Percentiles rank a stretch among this genome's conserved stretches.
phyloP scores from a whole-genome alignment of 1,139 yeast genomes.

The Diutina siamensis region DNA sequence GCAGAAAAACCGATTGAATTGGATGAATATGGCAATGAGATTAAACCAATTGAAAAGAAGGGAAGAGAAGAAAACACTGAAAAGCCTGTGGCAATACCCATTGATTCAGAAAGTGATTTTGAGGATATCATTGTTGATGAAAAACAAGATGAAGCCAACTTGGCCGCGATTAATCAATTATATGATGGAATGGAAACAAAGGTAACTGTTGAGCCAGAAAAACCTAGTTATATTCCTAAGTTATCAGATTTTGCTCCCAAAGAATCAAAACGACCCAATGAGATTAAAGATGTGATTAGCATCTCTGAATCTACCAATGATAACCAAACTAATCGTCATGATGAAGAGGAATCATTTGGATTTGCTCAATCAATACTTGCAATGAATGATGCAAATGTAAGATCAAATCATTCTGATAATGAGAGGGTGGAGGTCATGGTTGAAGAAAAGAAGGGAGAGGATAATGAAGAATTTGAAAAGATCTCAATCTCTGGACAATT shows the following conservation, averaged over 20 bases:
- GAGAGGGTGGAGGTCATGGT: not conserved
- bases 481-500: slow-evolving; percentile 15
- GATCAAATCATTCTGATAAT: not conserved
- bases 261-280: not conserved
- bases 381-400: slow-evolving; percentile 6
- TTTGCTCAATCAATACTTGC: slow-evolving; percentile 9
- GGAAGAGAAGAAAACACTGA: not conserved
- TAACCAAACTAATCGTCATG: not conserved
- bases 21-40: slow-evolving; percentile 20
- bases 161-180: slow-evolving; percentile 13
- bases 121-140: not conserved
- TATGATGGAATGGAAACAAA: not conserved
- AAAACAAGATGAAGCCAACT: slow-evolving; percentile 10
- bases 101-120: not conserved
- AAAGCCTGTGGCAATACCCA: not conserved
- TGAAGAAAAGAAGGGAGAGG: too few relatives aligned
- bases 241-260: not conserved
- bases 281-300: too few relatives aligned
- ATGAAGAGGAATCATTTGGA: slow-evolving; percentile 6
- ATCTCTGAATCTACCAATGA: too few relatives aligned
- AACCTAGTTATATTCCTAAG: not conserved
- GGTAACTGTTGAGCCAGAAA: not conserved
- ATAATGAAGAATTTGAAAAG: slow-evolving; percentile 7
- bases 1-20: slow-evolving; percentile 33
- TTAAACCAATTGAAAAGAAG: too few relatives aligned